phyloP scores from a whole-genome alignment of 148 eudicot genomes.

The Euryodendron excelsum region DNA sequence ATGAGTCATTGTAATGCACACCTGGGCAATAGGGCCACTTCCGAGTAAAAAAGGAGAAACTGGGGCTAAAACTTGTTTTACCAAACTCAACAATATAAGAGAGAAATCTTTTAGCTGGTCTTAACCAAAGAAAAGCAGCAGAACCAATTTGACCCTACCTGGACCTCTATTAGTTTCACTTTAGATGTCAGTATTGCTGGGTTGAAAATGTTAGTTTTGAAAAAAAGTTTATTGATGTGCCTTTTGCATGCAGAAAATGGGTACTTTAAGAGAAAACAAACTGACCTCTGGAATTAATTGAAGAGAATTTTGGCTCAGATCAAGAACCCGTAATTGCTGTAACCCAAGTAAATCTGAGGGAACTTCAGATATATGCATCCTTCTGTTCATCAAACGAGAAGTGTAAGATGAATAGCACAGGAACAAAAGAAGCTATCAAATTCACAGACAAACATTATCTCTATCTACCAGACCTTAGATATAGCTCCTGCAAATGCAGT shows the following conservation, averaged over 20 bases:
- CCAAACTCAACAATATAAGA: no score
- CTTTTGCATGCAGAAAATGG: neutral
- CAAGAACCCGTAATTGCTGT: slow-evolving; percentile 71
- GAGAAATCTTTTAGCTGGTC: neutral
- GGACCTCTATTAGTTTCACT: neutral
- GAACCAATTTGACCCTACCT: neutral
- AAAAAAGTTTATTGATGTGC: neutral
- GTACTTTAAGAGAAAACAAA: slow-evolving; percentile 7
- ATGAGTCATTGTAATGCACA: neutral
- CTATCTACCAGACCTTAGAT: slow-evolving; percentile 55
- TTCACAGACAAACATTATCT: neutral
- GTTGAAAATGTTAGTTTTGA: neutral
- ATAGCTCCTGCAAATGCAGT: slow-evolving; percentile 75
- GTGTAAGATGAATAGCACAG: slow-evolving; percentile 2
- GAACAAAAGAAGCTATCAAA: neutral
- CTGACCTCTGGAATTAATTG: slow-evolving; percentile 59
- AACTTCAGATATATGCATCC: slow-evolving; percentile 67
- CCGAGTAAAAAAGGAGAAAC: neutral
- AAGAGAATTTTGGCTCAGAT: slow-evolving; percentile 78
- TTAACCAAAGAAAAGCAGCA: neutral
- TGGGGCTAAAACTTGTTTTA: no score
- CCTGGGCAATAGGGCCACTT: neutral
- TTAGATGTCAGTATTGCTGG: neutral
- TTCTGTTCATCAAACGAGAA: slow-evolving; percentile 44
- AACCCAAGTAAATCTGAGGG: slow-evolving; percentile 57